phyloP scores from a whole-genome alignment of 116 monocot species.

The Cymodocea nodosa region DNA sequence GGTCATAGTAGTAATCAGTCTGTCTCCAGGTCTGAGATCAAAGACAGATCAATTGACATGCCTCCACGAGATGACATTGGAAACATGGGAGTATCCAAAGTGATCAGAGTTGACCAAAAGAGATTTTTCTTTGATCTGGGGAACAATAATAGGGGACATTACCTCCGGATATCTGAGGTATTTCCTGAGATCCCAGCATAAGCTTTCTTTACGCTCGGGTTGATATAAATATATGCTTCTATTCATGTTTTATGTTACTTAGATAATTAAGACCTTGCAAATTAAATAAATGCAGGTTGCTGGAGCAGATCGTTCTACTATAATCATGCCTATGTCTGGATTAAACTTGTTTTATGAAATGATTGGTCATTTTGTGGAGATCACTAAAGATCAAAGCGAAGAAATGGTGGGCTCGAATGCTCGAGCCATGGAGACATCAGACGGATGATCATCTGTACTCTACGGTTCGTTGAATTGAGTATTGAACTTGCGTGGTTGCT shows the following conservation, averaged over 20 bases:
- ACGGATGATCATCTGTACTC: no score
- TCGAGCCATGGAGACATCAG: no score
- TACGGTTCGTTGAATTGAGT: no score
- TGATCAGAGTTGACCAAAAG: slow-evolving; percentile 74
- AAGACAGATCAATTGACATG: slow-evolving; percentile 40
- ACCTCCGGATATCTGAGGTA: slow-evolving; percentile 47
- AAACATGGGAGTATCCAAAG: slow-evolving; percentile 43
- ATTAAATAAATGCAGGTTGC: slow-evolving; percentile 28
- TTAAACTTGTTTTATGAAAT: no score
- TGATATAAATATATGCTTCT: neutral
- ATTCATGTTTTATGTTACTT: neutral
- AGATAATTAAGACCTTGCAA: neutral
- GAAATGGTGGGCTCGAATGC: no score
- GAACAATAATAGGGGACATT: slow-evolving; percentile 74
- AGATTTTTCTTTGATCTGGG: slow-evolving; percentile 83
- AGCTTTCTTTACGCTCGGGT: neutral
- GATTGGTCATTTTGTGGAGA: no score
- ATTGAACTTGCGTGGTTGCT: no score
- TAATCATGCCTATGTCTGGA: no score
- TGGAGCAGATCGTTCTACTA: no score
- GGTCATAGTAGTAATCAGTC: slow-evolving; percentile 28
- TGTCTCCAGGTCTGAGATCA: slow-evolving; percentile 33
- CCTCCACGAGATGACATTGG: slow-evolving; percentile 40
- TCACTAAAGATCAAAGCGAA: no score
- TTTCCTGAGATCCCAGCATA: neutral